Evolutionary conservation across 2,329 filamentous ascomycete species (phyloP).

Genomic region (Xylaria sp.): DNA sequence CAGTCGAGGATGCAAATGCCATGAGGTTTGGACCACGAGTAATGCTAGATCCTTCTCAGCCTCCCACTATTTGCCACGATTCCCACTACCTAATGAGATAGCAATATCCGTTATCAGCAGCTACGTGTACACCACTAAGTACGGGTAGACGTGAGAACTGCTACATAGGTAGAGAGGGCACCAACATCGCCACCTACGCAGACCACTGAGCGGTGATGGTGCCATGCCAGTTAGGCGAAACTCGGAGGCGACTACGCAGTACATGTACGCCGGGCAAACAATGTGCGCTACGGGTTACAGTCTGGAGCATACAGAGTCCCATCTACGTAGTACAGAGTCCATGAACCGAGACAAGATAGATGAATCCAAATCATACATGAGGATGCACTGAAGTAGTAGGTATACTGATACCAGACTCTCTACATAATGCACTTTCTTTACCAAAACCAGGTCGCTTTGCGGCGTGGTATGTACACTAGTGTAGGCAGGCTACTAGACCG

Average conservation of each 20-base stretch:
- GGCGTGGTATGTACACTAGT: too few relatives aligned
- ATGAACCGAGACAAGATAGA: not conserved
- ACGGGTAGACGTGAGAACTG: constrained; percentile 3
- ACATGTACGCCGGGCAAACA: not conserved
- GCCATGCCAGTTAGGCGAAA: not conserved
- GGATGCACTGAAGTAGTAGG: not conserved
- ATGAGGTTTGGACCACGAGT: constrained; percentile 15
- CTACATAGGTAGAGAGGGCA: not conserved
- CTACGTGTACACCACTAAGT: too few relatives aligned
- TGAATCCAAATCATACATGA: constrained; percentile 4
- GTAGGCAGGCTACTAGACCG: not conserved
- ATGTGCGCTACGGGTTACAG: not conserved
- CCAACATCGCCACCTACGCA: too few relatives aligned
- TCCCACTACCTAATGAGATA: constrained; percentile 11
- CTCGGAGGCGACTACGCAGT: not conserved
- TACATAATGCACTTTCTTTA: not conserved
- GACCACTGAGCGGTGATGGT: not conserved
- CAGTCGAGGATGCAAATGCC: constrained; percentile 14
- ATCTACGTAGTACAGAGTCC: not conserved
- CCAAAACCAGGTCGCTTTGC: not conserved
- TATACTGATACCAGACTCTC: too few relatives aligned
- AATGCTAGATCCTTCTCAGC: constrained; percentile 30
- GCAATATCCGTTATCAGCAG: constrained; percentile 9
- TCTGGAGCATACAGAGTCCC: not conserved
- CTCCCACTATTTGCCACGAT: constrained; percentile 2